Evolutionary conservation across 2,329 filamentous ascomycete genomes (phyloP), one percentile per base, ranked within the genome.

Genomic region (Aschersonia sp.): DNA sequence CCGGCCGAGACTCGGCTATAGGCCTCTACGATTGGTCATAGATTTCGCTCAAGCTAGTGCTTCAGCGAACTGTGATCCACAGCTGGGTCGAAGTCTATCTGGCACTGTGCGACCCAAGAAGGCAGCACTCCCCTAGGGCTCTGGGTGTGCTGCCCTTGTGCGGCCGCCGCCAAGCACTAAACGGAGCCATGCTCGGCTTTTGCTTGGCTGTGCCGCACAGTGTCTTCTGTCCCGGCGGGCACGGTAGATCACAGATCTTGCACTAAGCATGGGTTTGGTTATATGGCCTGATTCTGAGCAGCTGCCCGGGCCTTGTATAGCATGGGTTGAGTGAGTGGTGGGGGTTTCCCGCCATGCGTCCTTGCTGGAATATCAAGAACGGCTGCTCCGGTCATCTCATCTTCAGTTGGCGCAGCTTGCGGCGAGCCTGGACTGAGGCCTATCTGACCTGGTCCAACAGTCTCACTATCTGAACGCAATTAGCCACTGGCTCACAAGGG

Each of bases 1-100:
- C 41, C 45, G 45, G 47, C 47, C 47, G 43, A 45, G 43, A 37
- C 12, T 49, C 48, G 48, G 30, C 14, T 49, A 45, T 30, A 10
- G 14, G 29, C 41, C 12, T 9, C 30, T 44, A 5, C 32, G 9
- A 49, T 47, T 49, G 48, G 48, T 14, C 43, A 39, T 7, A 9
- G 12, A 14, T 32, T 32, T 32, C 30, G 29, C 30, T 8, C 31
- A 14, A 44, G 42, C 42, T 30, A 12, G 14, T 29, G n/a, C n/a
- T 35, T 9, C 5, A 30, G 11, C 10, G 9, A 7, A 14, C 3
- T n/a, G 43, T 30, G 10, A 45, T n/a, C 12, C 30, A 22, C 31
- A 11, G 3, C 29, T 9, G 43, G 31, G 30, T 10, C 8, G 31
- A 35, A 11, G 14, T 14, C 8, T 10, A 14, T n/a, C 12, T 29